Base-by-base conservation (phyloP, 805 yeast genomes). In the Metschnikowia vanudenii region DNA sequence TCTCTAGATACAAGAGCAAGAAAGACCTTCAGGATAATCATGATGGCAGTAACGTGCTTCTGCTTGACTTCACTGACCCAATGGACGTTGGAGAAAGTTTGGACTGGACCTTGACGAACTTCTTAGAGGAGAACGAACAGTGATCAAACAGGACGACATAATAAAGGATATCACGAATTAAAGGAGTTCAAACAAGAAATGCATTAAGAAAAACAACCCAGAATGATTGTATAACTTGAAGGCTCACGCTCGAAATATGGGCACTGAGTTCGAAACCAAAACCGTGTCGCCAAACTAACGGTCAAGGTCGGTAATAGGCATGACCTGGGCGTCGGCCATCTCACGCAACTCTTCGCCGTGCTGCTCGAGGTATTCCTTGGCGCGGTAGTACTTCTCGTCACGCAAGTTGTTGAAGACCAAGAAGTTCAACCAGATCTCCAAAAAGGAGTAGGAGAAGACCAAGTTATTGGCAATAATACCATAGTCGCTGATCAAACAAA, bases 391-490 rank as follows among this genome's bases (percentile, higher is more conserved):
- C 57, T 75, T 79, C 57, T 85, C 92, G 50, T 85, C 90, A 56
- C 81, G 76, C 49, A 85, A 67, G 36, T 83, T 74, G 58, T 75
- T 78, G 62, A 74, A 84, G 29, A 83, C 73, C 52, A 85, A 65
- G 47, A 83, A 80, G 56, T 82, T 80, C 57, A 81, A 69, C 89
- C 91, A 85, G 28, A 84, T 74, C 61, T 85, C 94, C 51, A 78
- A 57, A 51, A 85, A 83, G 26, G 80, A 62, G 58, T 76, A 83
- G 4, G 76, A 67, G 52, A 85, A 83, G 3, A 83, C 78, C 38
- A 80, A 66, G 57, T 80, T 82, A 64, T 84, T 84, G 58, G 84
- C 80, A n/a, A 84, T 47, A 19, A 66, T 61, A 17, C 74, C 70
- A 37, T 67, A 61, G n/a, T 65, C 65, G 45, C 74, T 73, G 35